Base-by-base conservation (phyloP, 2,329 filamentous ascomycete species). In the Diaporthe helianthi region DNA sequence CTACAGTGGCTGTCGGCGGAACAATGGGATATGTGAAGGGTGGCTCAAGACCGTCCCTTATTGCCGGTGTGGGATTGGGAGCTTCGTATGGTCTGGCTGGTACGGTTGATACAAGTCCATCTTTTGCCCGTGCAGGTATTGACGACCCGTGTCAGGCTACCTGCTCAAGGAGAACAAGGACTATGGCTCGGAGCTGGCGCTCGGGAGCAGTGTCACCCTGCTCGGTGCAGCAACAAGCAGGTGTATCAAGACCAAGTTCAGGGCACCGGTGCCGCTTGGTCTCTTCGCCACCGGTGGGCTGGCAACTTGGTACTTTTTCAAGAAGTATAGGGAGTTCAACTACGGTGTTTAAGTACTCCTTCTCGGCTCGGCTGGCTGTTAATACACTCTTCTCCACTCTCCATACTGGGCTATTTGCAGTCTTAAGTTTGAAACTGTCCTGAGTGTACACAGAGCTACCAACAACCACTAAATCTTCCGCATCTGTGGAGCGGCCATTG, bases 131-230 rank as follows among this genome's bases (percentile, higher is more conserved):
- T 15, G 2, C 10, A 26, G n/a, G 4, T 0, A 36, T 49, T 38
- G 12, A 63, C 29, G 13, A 63, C 8, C 4, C 12, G 13, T 12
- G 3, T 0, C 8, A 82, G 80, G 80, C 55, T 82, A 82, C 53
- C 78, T 82, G 26, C 76, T 82, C 68, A 81, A 80, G 73, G 73
- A 77, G 67, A 82, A 82, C 74, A 80, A 80, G 73, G 80, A 82
- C 74, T 81, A 82, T 63, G 80, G 80, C 44, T 74, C 80, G 12
- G 80, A 82, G 75, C 75, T 82, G 41, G 80, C 80, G 1, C 76
- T 82, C 5, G 80, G 77, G 46, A 82, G 79, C 73, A 82, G 80
- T 69, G 70, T 81, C 44, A 71, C 79, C 3, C 71, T 82, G 19
- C 75, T 78, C 12, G 80, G 77, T 12, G 80, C 80, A 0, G 79